Percentiles rank a stretch among this genome's conserved stretches.
Evolutionary conservation across 1,139 yeast species (phyloP).

Genomic region (Zygosaccharomyces sapae): DNA sequence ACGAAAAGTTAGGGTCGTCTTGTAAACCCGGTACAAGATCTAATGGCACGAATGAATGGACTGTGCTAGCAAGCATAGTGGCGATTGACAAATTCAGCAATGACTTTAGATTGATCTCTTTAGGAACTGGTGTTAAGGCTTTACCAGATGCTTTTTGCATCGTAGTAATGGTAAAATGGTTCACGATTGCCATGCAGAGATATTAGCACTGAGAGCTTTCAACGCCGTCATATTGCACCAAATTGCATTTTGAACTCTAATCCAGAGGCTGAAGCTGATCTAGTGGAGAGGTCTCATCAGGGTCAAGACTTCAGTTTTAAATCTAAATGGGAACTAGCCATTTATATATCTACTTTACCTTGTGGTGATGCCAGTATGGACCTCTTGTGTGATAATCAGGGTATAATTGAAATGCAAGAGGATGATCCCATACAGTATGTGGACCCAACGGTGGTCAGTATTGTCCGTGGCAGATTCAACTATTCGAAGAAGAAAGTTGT

Average conservation of each 20-base stretch:
- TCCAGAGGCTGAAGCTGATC: constrained; percentile 38
- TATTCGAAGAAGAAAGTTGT: constrained; percentile 58
- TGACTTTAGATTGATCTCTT: constrained; percentile 41
- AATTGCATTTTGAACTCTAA: constrained; percentile 21
- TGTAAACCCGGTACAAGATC: constrained; percentile 59
- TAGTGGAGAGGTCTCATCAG: constrained; percentile 12
- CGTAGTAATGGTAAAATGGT: constrained; percentile 55
- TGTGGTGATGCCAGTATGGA: constrained; percentile 89
- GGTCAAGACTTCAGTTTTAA: constrained; percentile 36
- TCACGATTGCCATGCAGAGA: constrained; percentile 90
- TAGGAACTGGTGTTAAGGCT: constrained; percentile 83
- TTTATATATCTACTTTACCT: constrained; percentile 78
- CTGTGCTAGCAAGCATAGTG: constrained; percentile 74
- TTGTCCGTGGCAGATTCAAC: constrained; percentile 63
- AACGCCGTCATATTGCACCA: constrained; percentile 40
- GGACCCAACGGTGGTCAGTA: constrained; percentile 23
- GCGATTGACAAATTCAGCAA: constrained; percentile 35
- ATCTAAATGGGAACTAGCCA: constrained; percentile 43
- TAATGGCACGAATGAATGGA: constrained; percentile 74
- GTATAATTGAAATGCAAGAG: constrained; percentile 30
- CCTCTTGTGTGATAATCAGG: constrained; percentile 29
- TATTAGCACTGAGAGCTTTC: constrained; percentile 64
- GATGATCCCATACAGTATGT: constrained; percentile 33
- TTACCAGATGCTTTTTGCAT: constrained; percentile 48
- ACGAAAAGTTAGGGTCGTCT: constrained; percentile 37